Base-by-base conservation (phyloP, 2,329 filamentous ascomycete species). In the Penicillium griseofulvum region DNA sequence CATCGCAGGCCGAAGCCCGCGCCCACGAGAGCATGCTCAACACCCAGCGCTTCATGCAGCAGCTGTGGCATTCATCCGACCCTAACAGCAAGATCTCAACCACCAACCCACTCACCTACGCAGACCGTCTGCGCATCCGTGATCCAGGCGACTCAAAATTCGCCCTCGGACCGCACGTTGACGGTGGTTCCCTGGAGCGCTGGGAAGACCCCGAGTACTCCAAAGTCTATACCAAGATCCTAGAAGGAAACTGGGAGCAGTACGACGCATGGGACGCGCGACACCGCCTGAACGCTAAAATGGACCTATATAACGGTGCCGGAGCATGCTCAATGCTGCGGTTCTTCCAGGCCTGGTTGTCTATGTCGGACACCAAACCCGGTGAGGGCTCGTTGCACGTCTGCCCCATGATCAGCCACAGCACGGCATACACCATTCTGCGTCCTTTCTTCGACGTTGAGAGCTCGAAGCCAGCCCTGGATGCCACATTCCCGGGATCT, bases 341-440 rank as follows among this genome's bases (percentile, higher is more conserved):
- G 37, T 88, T 91, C 81, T 93, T 90, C 71, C 92, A 97, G 74
- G 92, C 91, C 17, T 97, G 92, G 92, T 73, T 97, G 49, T 71
- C 73, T 56, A 87, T 97, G 81, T 91, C 87, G 55, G 76, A 78
- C n/a, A 87, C 85, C 0, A 85, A 81, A 0, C 89, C 90, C 0
- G 80, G 81, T 5, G 87, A 96, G 74, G 92, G 92, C 0, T 94
- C 91, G 0, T 74, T 97, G 49, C 80, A 90, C 41, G 88, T 96
- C 2, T 92, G 92, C 65, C 92, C 92, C 0, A 78, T 95, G 49
- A 75, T 94, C 43, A 82, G 83, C 59, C 82, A 90, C 51, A 85
- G 89, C 0, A 94, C 89, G 0, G 86, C 88, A 0, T 97, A 97
- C 67, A 83, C 86, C 41, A 80, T 97, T 0, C 81, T 97, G 4